Conservation (phyloP, 2,329 filamentous ascomycete genomes). For the Lasiodiplodia gonubiensis region DNA sequence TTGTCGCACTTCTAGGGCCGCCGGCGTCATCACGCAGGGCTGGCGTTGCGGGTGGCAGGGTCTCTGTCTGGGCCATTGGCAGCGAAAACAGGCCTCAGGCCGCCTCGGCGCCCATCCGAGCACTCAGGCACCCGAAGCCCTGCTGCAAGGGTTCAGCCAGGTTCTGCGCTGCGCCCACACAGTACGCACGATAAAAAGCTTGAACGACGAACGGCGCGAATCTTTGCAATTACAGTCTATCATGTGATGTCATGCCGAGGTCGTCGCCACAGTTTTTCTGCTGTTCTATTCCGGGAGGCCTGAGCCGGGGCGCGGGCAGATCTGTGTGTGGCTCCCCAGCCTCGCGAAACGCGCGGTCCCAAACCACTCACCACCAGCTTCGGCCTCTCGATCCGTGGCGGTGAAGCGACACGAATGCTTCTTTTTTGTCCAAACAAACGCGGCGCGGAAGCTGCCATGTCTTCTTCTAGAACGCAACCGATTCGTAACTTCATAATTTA, state of each 20-base stretch:
- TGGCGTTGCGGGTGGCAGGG: slow-evolving; percentile 21
- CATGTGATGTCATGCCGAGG: slow-evolving; percentile 21
- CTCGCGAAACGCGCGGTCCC: slow-evolving; percentile 20
- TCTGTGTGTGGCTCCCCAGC: slow-evolving; percentile 18
- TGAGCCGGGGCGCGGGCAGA: slow-evolving; percentile 5
- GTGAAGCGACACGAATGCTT: slow-evolving; percentile 14
- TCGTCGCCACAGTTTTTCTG: not conserved
- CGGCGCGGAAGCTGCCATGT: not conserved
- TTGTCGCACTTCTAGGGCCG: slow-evolving; percentile 7
- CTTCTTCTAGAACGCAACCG: slow-evolving; percentile 10
- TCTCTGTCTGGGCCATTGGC: not conserved
- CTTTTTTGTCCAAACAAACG: not conserved
- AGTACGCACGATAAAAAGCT: slow-evolving; percentile 11
- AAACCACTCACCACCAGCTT: not conserved
- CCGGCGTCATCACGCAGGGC: slow-evolving; percentile 19
- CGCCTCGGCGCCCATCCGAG: slow-evolving; percentile 7
- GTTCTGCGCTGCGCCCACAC: slow-evolving; percentile 6
- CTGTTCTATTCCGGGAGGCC: slow-evolving; percentile 19
- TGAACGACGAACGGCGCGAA: not conserved
- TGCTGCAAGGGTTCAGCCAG: slow-evolving; percentile 22
- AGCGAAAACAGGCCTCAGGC: slow-evolving; percentile 9
- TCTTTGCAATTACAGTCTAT: slow-evolving; percentile 15
- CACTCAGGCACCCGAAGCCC: slow-evolving; percentile 6
- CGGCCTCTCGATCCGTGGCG: slow-evolving; percentile 20
- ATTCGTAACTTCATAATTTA: slow-evolving; percentile 21